These are phyloP conservation scores for Corymbia maculata DNA, from an alignment of 345 rosid species.

Conservation along the genomic window DNA sequence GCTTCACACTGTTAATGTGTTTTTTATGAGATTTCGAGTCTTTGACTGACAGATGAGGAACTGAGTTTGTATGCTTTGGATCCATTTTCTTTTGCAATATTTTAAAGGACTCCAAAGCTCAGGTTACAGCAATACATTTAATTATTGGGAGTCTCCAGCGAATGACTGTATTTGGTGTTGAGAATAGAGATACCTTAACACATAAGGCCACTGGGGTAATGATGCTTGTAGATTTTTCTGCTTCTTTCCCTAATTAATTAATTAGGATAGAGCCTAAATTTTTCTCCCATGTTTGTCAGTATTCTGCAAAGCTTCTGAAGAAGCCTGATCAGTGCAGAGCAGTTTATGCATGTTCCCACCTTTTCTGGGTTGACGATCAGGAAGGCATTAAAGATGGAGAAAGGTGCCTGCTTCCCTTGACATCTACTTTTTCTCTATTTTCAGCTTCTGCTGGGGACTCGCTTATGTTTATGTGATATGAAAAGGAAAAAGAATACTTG, in stretches of 20 bases:
- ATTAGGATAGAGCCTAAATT: background rate
- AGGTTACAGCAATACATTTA: constrained; percentile 77
- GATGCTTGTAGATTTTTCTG: background rate
- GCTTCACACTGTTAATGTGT: background rate
- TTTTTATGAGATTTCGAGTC: background rate
- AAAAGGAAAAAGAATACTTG: background rate
- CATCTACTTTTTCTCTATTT: background rate
- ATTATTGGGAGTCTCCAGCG: constrained; percentile 82
- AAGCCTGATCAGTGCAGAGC: constrained; percentile 97
- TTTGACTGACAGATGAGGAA: background rate
- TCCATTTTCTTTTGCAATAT: background rate
- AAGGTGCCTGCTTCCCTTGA: constrained; percentile 26
- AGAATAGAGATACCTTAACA: constrained; percentile 82
- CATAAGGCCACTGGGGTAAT: constrained; percentile 94
- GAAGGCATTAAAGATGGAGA: constrained; percentile 75
- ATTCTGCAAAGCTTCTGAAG: constrained; percentile 84
- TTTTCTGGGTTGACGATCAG: constrained; percentile 74
- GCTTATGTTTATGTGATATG: background rate
- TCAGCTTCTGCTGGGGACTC: background rate
- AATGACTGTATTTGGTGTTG: constrained; percentile 81
- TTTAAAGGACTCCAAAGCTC: constrained; percentile 72
- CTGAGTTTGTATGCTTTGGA: background rate
- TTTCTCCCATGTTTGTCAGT: constrained; percentile 22
- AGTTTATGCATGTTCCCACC: constrained; percentile 85
- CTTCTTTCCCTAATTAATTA: background rate